phyloP scores from a whole-genome alignment of 2,329 filamentous ascomycete genomes.

The Talaromyces sp. region DNA sequence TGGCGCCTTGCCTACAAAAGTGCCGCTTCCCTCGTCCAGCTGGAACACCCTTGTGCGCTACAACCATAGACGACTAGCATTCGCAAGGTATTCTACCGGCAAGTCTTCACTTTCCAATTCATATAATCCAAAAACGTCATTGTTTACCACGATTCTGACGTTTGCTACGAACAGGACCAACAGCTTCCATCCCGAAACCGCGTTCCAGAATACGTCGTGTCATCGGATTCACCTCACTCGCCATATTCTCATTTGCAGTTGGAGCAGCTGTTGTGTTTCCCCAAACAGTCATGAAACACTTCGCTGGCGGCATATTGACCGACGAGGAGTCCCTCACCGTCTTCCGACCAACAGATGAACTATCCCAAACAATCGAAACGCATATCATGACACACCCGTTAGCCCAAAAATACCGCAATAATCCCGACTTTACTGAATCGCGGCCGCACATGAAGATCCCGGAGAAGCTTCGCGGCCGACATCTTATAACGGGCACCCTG shows the following conservation, averaged over 20 bases:
- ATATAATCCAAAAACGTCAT: neutral
- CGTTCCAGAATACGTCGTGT: slow-evolving; percentile 36
- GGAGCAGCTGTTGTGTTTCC: slow-evolving; percentile 32
- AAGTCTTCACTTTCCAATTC: neutral
- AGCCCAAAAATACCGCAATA: slow-evolving; percentile 64
- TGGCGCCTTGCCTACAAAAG: slow-evolving; percentile 15
- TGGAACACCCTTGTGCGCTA: neutral
- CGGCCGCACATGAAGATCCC: slow-evolving; percentile 88
- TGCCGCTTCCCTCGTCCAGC: slow-evolving; percentile 4
- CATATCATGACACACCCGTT: slow-evolving; percentile 74
- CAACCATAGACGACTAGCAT: neutral
- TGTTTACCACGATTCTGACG: neutral
- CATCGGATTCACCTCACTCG: slow-evolving; percentile 39
- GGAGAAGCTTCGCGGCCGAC: slow-evolving; percentile 64
- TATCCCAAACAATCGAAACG: slow-evolving; percentile 62
- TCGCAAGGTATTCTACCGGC: slow-evolving; percentile 16
- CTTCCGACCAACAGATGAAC: slow-evolving; percentile 59
- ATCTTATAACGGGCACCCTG: slow-evolving; percentile 78
- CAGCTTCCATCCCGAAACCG: slow-evolving; percentile 22
- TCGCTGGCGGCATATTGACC: slow-evolving; percentile 49
- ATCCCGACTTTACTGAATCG: slow-evolving; percentile 68
- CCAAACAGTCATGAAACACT: slow-evolving; percentile 32
- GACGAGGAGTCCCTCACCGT: slow-evolving; percentile 72
- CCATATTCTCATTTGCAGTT: slow-evolving; percentile 34
- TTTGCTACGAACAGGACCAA: neutral